phyloP scores from a whole-genome alignment of 768 basidiomycete species.

The Chalciporus piperatus region DNA sequence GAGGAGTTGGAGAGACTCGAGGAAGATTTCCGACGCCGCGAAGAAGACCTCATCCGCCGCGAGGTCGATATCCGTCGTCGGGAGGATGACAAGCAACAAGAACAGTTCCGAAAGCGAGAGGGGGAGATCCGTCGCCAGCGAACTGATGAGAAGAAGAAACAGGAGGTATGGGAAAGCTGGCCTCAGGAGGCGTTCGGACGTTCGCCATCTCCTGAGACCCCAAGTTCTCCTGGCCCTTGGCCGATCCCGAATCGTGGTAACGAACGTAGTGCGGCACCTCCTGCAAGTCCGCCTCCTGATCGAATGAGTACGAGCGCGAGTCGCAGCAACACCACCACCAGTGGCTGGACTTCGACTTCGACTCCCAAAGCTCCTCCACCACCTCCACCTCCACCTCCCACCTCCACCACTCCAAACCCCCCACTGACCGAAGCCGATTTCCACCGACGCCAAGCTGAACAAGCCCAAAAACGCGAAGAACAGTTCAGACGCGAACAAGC shows the following conservation, averaged over 20 bases:
- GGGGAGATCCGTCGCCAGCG: slow-evolving; percentile 30
- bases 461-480: slow-evolving; percentile 64
- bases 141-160: slow-evolving; percentile 31
- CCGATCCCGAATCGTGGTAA: slow-evolving; percentile 28
- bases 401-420: slow-evolving; percentile 17
- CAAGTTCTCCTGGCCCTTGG: slow-evolving; percentile 29
- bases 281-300: slow-evolving; percentile 31
- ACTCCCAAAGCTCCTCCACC: slow-evolving; percentile 13
- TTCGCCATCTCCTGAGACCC: slow-evolving; percentile 27
- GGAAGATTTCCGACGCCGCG: slow-evolving; percentile 28
- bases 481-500: slow-evolving; percentile 69
- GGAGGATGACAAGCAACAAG: slow-evolving; percentile 27
- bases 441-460: slow-evolving; percentile 61
- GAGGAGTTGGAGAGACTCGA: slow-evolving; percentile 25
- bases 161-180: slow-evolving; percentile 30
- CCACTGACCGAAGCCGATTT: slow-evolving; percentile 50
- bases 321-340: slow-evolving; percentile 28
- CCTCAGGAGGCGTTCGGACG: slow-evolving; percentile 24
- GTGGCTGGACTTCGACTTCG: slow-evolving; percentile 29
- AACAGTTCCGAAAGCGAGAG: slow-evolving; percentile 30
- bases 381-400: too few species aligned
- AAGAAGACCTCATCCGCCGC: slow-evolving; percentile 32
- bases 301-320: slow-evolving; percentile 28
- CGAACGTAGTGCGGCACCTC: slow-evolving; percentile 33
- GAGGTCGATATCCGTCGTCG: slow-evolving; percentile 31